A percentile compares a stretch with the other conserved stretches of the same genome.
Evolutionary conservation across 2,329 filamentous ascomycete species (phyloP).

Genomic region (Ceratocystis papillata): DNA sequence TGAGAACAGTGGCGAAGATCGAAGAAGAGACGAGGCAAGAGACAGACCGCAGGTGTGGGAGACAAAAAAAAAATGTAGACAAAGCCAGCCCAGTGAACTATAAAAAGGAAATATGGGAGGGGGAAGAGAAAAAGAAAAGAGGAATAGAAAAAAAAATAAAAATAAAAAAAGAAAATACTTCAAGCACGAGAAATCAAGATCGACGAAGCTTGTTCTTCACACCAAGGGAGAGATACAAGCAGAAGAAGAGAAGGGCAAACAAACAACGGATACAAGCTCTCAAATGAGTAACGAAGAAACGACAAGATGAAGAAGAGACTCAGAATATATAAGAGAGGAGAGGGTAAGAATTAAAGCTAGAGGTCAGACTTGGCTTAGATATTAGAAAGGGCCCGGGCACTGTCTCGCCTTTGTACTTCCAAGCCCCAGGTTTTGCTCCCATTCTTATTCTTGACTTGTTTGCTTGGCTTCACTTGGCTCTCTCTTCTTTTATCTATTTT

Average conservation of each 20-base stretch:
- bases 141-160: background rate
- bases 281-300: background rate
- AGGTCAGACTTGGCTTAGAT: background rate
- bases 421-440: no score
- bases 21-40: no score
- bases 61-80: background rate
- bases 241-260: background rate
- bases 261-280: background rate
- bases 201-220: background rate
- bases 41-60: background rate
- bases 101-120: background rate
- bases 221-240: background rate
- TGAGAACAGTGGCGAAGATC: no score
- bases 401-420: conserved; percentile 1
- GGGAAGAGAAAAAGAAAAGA: background rate
- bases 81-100: no score
- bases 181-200: conserved; percentile 7
- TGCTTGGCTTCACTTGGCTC: no score
- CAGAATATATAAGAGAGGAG: background rate
- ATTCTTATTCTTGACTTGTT: no score
- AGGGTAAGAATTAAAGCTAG: background rate
- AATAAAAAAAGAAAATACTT: background rate
- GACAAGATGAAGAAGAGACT: background rate
- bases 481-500: no score
- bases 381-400: background rate